phyloP scores from a whole-genome alignment of 2,329 filamentous ascomycete species.

The Xylariales sp. region DNA sequence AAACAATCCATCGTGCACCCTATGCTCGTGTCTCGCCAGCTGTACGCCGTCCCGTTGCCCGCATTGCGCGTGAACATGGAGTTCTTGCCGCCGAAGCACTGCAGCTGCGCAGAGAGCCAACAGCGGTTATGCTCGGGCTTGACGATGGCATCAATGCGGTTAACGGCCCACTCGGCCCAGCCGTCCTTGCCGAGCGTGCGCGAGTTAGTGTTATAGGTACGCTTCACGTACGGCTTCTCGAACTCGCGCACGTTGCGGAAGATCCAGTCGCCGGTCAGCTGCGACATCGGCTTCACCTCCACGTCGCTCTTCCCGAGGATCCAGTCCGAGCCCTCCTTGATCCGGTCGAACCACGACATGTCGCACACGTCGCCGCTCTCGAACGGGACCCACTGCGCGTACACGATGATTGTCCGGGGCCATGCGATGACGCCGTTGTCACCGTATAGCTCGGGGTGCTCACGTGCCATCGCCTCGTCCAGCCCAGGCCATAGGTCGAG shows the following conservation, averaged over 20 bases:
- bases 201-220: constrained; percentile 58
- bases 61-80: constrained; percentile 56
- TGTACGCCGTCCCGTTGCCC: constrained; percentile 59
- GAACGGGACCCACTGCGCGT: constrained; percentile 61
- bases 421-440: constrained; percentile 52
- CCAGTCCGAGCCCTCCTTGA: constrained; percentile 55
- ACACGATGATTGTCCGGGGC: constrained; percentile 58
- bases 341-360: constrained; percentile 47
- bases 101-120: constrained; percentile 59
- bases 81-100: constrained; percentile 58
- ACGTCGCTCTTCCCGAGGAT: constrained; percentile 51
- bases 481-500: constrained; percentile 52
- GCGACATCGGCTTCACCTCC: constrained; percentile 57
- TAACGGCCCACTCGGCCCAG: constrained; percentile 55
- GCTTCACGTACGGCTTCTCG: constrained; percentile 61
- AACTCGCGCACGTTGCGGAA: constrained; percentile 60
- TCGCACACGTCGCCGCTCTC: constrained; percentile 52
- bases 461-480: constrained; percentile 51
- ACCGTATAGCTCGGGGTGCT: constrained; percentile 53
- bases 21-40: constrained; percentile 59
- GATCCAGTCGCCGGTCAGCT: constrained; percentile 59
- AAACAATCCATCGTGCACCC: constrained; percentile 58
- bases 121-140: constrained; percentile 53
- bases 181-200: constrained; percentile 53
- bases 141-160: constrained; percentile 54